Evolutionary conservation across 352 stramenopile genomes (phyloP).

Genomic region (Globisporangium perplexum): DNA sequence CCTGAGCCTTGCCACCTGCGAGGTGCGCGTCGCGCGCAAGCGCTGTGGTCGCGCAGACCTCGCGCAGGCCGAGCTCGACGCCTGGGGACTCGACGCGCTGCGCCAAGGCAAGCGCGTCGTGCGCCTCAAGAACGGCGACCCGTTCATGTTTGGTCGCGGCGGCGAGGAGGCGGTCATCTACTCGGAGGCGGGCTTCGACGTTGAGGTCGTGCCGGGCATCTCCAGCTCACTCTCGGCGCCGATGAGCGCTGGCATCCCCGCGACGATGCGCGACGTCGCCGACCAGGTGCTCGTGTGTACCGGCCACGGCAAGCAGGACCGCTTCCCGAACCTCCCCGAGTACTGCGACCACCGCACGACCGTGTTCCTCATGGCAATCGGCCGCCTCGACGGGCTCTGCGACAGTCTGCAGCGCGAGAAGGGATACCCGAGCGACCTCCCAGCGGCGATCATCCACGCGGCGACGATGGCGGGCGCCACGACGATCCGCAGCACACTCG

Average conservation of each 20-base stretch:
- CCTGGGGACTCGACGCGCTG: conserved; percentile 88
- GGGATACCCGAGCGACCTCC: conserved; percentile 88
- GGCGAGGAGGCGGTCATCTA: conserved; percentile 91
- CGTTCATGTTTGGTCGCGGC: conserved; percentile 95
- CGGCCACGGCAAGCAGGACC: conserved; percentile 91
- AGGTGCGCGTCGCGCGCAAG: conserved; percentile 93
- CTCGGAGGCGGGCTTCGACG: conserved; percentile 67
- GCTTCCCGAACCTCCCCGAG: conserved; percentile 89
- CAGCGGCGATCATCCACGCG: conserved; percentile 91
- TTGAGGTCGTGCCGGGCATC: conserved; percentile 89
- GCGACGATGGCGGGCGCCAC: conserved; percentile 89
- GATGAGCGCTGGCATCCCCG: conserved; percentile 90
- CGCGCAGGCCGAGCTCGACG: conserved; percentile 92
- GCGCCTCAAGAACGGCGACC: conserved; percentile 96
- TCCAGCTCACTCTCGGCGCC: conserved; percentile 94
- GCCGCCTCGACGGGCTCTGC: conserved; percentile 87
- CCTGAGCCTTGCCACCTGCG: conserved; percentile 82
- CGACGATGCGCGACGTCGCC: conserved; percentile 94
- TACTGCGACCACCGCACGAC: conserved; percentile 95
- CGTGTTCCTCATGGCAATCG: conserved; percentile 97
- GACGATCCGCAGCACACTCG: conserved; percentile 85
- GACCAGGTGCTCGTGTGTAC: conserved; percentile 93
- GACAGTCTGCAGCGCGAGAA: conserved; percentile 66
- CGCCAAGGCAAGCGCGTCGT: conserved; percentile 89
- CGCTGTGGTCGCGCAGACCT: conserved; percentile 92